These are phyloP conservation scores for Calonectria leucothoes DNA, from an alignment of 2,329 filamentous ascomycete genomes.

Conservation along the genomic window DNA sequence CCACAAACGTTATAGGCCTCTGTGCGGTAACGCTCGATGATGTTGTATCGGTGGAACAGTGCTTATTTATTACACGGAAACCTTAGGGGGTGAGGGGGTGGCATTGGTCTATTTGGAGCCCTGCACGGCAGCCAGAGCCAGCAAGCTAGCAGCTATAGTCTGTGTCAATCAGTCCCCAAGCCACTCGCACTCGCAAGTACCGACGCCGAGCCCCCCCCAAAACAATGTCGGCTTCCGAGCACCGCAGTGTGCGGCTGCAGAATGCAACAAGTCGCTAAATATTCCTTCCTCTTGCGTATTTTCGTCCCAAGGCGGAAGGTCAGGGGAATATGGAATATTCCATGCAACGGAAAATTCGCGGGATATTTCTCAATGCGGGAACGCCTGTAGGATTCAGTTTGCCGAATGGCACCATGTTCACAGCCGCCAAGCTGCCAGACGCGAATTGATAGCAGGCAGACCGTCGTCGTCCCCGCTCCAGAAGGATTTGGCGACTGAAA, in stretches of 20 bases:
- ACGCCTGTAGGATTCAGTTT: not conserved
- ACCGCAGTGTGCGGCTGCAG: not conserved
- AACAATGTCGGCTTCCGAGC: not conserved
- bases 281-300: no score
- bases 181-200: not conserved
- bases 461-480: not conserved
- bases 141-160: not conserved
- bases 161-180: not conserved
- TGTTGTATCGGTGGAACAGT: not conserved
- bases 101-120: not conserved
- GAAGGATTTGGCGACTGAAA: not conserved
- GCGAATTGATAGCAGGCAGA: no score
- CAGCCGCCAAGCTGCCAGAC: no score
- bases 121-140: not conserved
- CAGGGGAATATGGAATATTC: not conserved
- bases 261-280: no score
- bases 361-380: not conserved
- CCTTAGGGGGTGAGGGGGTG: not conserved
- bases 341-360: not conserved
- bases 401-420: not conserved
- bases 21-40: not conserved
- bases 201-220: not conserved
- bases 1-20: not conserved
- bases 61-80: constrained; percentile 2
- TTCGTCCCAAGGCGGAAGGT: not conserved